Conservation (phyloP, 768 basidiomycete genomes). For the Panaeolus papilionaceus region DNA sequence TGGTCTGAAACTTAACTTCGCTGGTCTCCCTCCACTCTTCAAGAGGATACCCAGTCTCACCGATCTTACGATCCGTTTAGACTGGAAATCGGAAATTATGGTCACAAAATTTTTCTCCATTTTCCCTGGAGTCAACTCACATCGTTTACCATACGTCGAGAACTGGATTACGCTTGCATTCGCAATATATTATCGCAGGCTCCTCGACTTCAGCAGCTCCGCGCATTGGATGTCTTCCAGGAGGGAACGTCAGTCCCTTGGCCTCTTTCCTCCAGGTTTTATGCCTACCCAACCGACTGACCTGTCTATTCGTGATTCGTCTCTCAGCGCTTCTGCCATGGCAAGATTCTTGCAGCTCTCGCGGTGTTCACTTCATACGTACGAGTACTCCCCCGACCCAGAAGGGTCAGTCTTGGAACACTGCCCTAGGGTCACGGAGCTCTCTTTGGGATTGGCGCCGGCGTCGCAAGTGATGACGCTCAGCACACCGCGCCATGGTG, state of each 20-base stretch:
- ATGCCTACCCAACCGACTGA: background rate
- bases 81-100: background rate
- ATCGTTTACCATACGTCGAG: background rate
- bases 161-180: background rate
- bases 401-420: background rate
- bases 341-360: background rate
- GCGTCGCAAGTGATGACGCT: background rate
- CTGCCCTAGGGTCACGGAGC: background rate
- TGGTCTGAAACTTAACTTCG: background rate
- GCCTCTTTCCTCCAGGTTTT: background rate
- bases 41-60: background rate
- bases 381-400: background rate
- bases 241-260: background rate
- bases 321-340: background rate
- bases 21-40: background rate
- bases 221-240: background rate
- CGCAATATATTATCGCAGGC: background rate
- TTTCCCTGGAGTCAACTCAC: background rate
- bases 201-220: background rate
- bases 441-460: background rate
- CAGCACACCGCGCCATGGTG: background rate
- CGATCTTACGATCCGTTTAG: background rate
- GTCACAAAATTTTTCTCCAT: background rate
- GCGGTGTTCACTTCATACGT: background rate
- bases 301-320: background rate